A percentile compares a stretch with the other conserved stretches of the same genome.
phyloP scores from a whole-genome alignment of 768 basidiomycete species.

The Mycena maculata region DNA sequence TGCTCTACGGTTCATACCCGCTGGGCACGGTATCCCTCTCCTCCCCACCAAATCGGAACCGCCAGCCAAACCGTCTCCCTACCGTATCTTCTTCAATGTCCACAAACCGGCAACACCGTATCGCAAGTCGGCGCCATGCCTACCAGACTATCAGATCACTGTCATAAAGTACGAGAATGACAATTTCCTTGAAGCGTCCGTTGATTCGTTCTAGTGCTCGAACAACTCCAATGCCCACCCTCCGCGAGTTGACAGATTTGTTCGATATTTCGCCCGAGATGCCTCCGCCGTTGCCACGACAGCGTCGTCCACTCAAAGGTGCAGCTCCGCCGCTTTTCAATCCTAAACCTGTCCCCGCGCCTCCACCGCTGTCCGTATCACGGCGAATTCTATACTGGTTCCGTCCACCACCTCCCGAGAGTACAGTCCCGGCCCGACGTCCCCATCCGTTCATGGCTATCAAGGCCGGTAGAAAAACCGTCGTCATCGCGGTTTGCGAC shows the following conservation, averaged over 20 bases:
- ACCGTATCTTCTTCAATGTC: slow-evolving; percentile 87
- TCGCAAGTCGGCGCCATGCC: slow-evolving; percentile 79
- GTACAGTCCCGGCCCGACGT: slow-evolving; percentile 46
- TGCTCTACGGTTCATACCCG: slow-evolving; percentile 77
- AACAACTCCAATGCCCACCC: slow-evolving; percentile 83
- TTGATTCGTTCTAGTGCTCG: slow-evolving; percentile 68
- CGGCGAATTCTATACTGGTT: slow-evolving; percentile 44
- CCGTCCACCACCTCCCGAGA: slow-evolving; percentile 24
- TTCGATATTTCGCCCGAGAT: slow-evolving; percentile 79
- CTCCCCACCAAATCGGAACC: slow-evolving; percentile 42
- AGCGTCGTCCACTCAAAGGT: slow-evolving; percentile 43
- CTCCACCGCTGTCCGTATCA: slow-evolving; percentile 40
- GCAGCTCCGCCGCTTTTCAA: slow-evolving; percentile 7
- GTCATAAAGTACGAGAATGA: slow-evolving; percentile 78
- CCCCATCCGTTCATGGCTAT: slow-evolving; percentile 84
- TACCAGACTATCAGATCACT: slow-evolving; percentile 88
- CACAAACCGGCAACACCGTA: slow-evolving; percentile 93
- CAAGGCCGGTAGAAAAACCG: slow-evolving; percentile 84
- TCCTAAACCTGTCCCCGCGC: slow-evolving; percentile 2
- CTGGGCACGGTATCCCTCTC: slow-evolving; percentile 68
- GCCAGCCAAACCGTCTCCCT: slow-evolving; percentile 60
- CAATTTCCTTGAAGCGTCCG: background rate
- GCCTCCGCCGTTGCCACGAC: slow-evolving; percentile 68
- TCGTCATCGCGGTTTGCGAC: slow-evolving; percentile 91
- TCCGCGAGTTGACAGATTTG: slow-evolving; percentile 79